These are phyloP conservation scores for Candida neerlandica DNA, from an alignment of 1,139 yeast genomes.

Conservation along the genomic window DNA sequence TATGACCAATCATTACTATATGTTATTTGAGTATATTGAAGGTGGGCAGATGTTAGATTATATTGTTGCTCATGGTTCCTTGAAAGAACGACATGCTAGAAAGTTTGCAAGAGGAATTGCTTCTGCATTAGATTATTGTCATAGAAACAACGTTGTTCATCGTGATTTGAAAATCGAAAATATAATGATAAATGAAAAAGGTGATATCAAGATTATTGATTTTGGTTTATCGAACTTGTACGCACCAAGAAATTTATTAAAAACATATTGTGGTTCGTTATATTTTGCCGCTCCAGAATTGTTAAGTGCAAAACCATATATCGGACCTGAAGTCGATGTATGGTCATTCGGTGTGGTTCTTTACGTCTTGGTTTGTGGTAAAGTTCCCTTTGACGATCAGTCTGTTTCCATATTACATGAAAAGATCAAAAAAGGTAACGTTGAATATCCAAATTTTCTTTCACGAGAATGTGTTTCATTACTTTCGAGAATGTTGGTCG, in stretches of 20 bases:
- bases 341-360: slow-evolving; percentile 98
- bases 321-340: slow-evolving; percentile 96
- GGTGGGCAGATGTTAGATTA: slow-evolving; percentile 99
- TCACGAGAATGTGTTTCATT: slow-evolving; percentile 84
- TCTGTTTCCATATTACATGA: slow-evolving; percentile 91
- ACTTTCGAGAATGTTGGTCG: slow-evolving; percentile 87
- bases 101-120: slow-evolving; percentile 97
- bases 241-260: slow-evolving; percentile 69
- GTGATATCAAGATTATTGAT: slow-evolving; percentile 94
- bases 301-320: slow-evolving; percentile 86
- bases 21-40: slow-evolving; percentile 94
- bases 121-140: slow-evolving; percentile 91
- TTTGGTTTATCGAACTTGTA: slow-evolving; percentile 92
- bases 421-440: slow-evolving; percentile 88
- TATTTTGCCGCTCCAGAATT: slow-evolving; percentile 99
- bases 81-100: slow-evolving; percentile 92
- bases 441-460: slow-evolving; percentile 85
- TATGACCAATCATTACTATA: slow-evolving; percentile 95
- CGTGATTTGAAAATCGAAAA: slow-evolving; percentile 96
- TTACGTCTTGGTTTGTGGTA: slow-evolving; percentile 94
- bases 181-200: slow-evolving; percentile 89
- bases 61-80: slow-evolving; percentile 93
- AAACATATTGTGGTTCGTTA: slow-evolving; percentile 95
- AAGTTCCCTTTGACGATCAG: slow-evolving; percentile 97
- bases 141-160: slow-evolving; percentile 91